Base-by-base conservation (phyloP, 1,284 basidiomycete genomes). In the Omphalotus olearius region DNA sequence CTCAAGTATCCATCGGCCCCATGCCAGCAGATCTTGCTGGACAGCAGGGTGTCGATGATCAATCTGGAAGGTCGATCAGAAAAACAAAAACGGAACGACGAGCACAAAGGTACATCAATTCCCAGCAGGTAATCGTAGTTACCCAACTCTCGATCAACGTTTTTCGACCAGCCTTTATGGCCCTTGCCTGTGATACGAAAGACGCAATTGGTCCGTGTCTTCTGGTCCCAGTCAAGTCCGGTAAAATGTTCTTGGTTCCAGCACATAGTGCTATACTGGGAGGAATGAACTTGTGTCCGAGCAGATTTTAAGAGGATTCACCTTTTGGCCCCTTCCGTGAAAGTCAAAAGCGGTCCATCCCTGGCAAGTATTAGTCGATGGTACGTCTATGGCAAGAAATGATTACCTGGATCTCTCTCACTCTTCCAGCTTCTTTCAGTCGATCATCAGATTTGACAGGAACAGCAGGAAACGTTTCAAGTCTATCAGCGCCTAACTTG, bases 321-420 rank as follows among this genome's bases (percentile, higher is more conserved):
- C 88, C 70, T 91, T 88, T 54, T 80, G 82, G 11, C 74, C 78
- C 66, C 95, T 75, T 30, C 86, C 88, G 6, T 82, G 73, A 66
- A 94, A 98, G 57, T 89, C 83, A 65, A 91, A 98, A 0, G 75
- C 82, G 18, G 91, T 94, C 92, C 93, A 96, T 0, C 83, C 91
- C 80, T 91, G 30, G 10, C 44, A 49, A 26, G 54, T 16, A 49
- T 57, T 16, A 20, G 3, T 54, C 17, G 39, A 47, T 45, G 6
- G 36, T 20, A 36, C 6, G 37, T 37, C 40, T 16, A 47, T 43
- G 36, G 42, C 46, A 13, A 35, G n/a, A 40, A 23, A 13, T 30
- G 28, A 66, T 33, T 57, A 85, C 88, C 66, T 88, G 80, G 25
- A 96, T 90, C 58, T 89, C 76, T 66, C 78, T 74, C 52, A 72